Conservation (phyloP, 352 stramenopile genomes). For the Phytopythium oedochilum region DNA sequence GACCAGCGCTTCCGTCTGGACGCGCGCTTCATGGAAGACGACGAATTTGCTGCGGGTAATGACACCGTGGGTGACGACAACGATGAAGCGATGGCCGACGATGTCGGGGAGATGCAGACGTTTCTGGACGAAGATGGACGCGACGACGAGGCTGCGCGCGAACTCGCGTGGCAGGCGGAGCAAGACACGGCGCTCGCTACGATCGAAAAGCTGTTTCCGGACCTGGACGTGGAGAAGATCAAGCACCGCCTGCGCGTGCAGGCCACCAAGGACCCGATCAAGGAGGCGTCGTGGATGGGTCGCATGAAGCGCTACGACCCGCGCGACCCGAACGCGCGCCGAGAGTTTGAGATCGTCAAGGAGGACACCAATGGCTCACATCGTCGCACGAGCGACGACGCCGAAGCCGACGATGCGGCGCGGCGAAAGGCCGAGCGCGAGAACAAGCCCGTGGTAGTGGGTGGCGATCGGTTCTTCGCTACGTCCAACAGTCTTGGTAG, state of each 20-base stretch:
- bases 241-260: constrained; percentile 41
- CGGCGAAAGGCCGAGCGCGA: constrained; percentile 22
- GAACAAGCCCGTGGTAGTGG: constrained; percentile 43
- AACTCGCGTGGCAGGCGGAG: constrained; percentile 42
- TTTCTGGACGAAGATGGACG: constrained; percentile 44
- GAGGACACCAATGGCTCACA: constrained; percentile 12
- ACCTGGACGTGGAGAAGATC: constrained; percentile 63
- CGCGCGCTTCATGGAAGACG: constrained; percentile 65
- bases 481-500: constrained; percentile 51
- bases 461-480: constrained; percentile 71
- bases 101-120: constrained; percentile 30
- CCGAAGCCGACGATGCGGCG: constrained; percentile 4
- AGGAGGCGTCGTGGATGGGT: constrained; percentile 82
- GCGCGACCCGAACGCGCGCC: constrained; percentile 26
- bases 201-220: constrained; percentile 55
- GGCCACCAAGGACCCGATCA: constrained; percentile 50
- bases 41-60: constrained; percentile 47
- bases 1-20: constrained; percentile 79
- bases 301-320: constrained; percentile 67
- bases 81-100: constrained; percentile 9
- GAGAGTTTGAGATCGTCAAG: constrained; percentile 51
- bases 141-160: constrained; percentile 25
- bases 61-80: constrained; percentile 29
- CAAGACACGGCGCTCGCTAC: constrained; percentile 46
- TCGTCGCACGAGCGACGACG: constrained; percentile 18